Base-by-base conservation (phyloP, 2,329 filamentous ascomycete species). In the Epichloe sp. region DNA sequence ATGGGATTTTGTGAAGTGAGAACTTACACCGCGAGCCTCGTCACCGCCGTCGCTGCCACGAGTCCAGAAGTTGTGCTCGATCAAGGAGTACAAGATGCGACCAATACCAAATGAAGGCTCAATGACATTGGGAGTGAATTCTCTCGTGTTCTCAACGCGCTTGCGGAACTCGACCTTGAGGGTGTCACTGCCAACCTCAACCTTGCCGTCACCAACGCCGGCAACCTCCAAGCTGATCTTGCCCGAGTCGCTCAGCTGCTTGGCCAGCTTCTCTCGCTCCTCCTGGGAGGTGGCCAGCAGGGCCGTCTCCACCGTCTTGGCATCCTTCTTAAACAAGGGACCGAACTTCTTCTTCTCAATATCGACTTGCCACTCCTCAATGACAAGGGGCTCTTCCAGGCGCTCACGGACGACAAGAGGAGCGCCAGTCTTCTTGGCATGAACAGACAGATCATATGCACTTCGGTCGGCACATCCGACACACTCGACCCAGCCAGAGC, bases 81-180 rank as follows among this genome's bases (percentile, higher is more conserved):
- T 86, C 62, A 98, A 73, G 54, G 86, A 83, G 74, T 95, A 97
- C 53, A 97, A 74, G 56, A 97, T 96, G 60, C 91, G 82, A 54
- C 91, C 93, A 63, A 97, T 95, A 75, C 91, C 91, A 62, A 97
- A 98, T 0, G 91, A 97, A 2, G 91, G 93, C 73, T 98, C 93
- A 60, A 97, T 94, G 46, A 95, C 89, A 64, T 96, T 96, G 54
- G 91, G 91, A 0, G 85, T 94, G 72, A 88, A 98, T 67, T 96
- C 90, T 61, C 93, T 80, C 53, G 83, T 80, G 65, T 95, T 85
- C 68, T 95, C 88, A 4, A 82, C 78, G 56, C 88, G 78, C 59
- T 85, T 95, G 60, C 83, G 81, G 72, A 86, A 89, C 72, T 90
- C 86, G 59, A 97, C 88, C 53, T 75, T 80, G 64, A 98, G 75